phyloP scores from a whole-genome alignment of 1,284 basidiomycete species.

The Rhodofomes roseus region DNA sequence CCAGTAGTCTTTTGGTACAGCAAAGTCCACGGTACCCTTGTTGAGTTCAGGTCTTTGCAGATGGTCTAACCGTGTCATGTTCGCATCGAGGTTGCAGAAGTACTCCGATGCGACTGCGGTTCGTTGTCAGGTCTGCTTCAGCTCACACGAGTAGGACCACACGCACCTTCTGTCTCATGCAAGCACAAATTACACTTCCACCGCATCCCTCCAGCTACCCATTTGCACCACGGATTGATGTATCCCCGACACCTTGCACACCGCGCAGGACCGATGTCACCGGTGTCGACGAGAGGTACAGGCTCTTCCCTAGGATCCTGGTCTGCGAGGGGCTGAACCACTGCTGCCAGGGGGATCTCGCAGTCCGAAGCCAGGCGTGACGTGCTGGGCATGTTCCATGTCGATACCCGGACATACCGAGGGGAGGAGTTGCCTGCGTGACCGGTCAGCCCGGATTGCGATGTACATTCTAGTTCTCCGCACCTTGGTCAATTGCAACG shows the following conservation, averaged over 20 bases:
- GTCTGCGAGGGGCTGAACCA: slow-evolving; percentile 91
- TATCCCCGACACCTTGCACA: slow-evolving; percentile 89
- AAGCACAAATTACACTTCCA: slow-evolving; percentile 95
- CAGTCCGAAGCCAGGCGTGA: slow-evolving; percentile 82
- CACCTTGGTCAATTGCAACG: slow-evolving; percentile 90
- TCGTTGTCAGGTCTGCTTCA: not conserved
- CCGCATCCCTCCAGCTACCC: slow-evolving; percentile 79
- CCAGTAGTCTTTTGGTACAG: slow-evolving; percentile 87
- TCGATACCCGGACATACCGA: slow-evolving; percentile 61
- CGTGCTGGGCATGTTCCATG: slow-evolving; percentile 76
- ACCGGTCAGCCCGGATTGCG: not conserved
- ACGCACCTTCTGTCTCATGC: slow-evolving; percentile 76
- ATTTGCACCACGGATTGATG: slow-evolving; percentile 93
- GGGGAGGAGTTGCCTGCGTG: slow-evolving; percentile 65
- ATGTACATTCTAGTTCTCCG: not conserved
- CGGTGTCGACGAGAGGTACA: slow-evolving; percentile 74
- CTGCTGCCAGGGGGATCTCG: slow-evolving; percentile 79
- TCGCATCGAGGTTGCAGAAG: slow-evolving; percentile 83
- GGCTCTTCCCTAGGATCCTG: slow-evolving; percentile 78
- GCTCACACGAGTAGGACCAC: not conserved
- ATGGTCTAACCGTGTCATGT: slow-evolving; percentile 82
- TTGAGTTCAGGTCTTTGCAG: slow-evolving; percentile 83
- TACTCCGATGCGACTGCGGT: slow-evolving; percentile 73
- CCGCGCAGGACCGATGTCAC: slow-evolving; percentile 74
- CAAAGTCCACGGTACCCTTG: slow-evolving; percentile 91